phyloP scores from a whole-genome alignment of 305 asterid species.

The Fraxinus ornus region DNA sequence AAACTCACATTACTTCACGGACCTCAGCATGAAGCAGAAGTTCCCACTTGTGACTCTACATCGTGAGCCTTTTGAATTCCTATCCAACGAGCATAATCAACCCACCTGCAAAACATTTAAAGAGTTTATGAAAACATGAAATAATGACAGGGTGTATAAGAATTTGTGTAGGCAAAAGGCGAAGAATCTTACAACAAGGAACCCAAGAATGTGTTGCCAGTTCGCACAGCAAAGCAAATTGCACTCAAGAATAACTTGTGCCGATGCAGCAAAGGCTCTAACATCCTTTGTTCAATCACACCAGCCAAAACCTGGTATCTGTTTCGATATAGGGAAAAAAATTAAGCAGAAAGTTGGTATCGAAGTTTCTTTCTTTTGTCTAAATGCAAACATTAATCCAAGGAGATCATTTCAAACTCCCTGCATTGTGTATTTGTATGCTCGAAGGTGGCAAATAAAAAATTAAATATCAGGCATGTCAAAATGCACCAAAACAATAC shows the following conservation, averaged over 20 bases:
- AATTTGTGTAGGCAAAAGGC: neutral
- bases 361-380: neutral
- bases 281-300: constrained; percentile 39
- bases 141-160: neutral
- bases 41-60: neutral
- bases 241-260: constrained; percentile 37
- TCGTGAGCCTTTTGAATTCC: constrained; percentile 40
- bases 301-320: constrained; percentile 53
- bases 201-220: constrained; percentile 52
- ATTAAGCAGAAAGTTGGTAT: neutral
- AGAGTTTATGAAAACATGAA: neutral
- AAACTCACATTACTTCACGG: neutral
- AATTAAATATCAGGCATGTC: neutral
- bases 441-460: neutral
- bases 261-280: constrained; percentile 46
- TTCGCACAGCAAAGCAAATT: constrained; percentile 42
- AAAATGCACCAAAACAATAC: neutral
- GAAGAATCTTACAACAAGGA: constrained; percentile 35
- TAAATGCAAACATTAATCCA: neutral
- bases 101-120: constrained; percentile 39
- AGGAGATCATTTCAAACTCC: neutral
- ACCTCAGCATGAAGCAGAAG: neutral
- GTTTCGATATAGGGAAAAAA: neutral
- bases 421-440: neutral
- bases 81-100: constrained; percentile 47